phyloP scores from a whole-genome alignment of 2,329 filamentous ascomycete genomes.

The Orbilia javanica region DNA sequence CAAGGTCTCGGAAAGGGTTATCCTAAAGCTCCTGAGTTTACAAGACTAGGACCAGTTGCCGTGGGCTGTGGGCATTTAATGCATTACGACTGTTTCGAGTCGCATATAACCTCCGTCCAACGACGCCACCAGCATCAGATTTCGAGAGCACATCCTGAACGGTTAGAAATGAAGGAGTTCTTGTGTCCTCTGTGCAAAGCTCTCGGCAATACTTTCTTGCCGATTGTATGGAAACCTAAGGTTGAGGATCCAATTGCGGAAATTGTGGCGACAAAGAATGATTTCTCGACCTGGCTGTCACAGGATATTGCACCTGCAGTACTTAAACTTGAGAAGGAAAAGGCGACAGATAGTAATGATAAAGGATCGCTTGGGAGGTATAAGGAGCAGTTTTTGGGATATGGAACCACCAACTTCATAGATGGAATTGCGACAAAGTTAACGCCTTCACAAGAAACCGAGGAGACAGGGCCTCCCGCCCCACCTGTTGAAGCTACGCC shows the following conservation, averaged over 20 bases:
- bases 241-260: slow-evolving; percentile 82
- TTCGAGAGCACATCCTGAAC: slow-evolving; percentile 91
- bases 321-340: slow-evolving; percentile 67
- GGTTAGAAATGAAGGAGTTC: slow-evolving; percentile 81
- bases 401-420: slow-evolving; percentile 69
- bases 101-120: slow-evolving; percentile 85
- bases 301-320: slow-evolving; percentile 70
- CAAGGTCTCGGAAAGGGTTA: slow-evolving; percentile 92
- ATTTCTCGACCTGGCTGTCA: slow-evolving; percentile 78
- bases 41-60: slow-evolving; percentile 77
- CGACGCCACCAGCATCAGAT: slow-evolving; percentile 92
- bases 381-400: slow-evolving; percentile 69
- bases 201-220: slow-evolving; percentile 91
- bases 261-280: slow-evolving; percentile 72
- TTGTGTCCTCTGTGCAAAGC: slow-evolving; percentile 97
- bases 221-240: slow-evolving; percentile 93
- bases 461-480: slow-evolving; percentile 13
- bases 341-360: slow-evolving; percentile 65
- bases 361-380: slow-evolving; percentile 64
- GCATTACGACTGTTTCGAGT: slow-evolving; percentile 96
- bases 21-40: slow-evolving; percentile 67
- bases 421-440: slow-evolving; percentile 67
- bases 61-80: slow-evolving; percentile 97
- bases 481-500: slow-evolving; percentile 28
- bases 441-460: slow-evolving; percentile 61